Evolutionary conservation across 106 monocot genomes (phyloP).

Genomic region (Apostasia shenzhenica): DNA sequence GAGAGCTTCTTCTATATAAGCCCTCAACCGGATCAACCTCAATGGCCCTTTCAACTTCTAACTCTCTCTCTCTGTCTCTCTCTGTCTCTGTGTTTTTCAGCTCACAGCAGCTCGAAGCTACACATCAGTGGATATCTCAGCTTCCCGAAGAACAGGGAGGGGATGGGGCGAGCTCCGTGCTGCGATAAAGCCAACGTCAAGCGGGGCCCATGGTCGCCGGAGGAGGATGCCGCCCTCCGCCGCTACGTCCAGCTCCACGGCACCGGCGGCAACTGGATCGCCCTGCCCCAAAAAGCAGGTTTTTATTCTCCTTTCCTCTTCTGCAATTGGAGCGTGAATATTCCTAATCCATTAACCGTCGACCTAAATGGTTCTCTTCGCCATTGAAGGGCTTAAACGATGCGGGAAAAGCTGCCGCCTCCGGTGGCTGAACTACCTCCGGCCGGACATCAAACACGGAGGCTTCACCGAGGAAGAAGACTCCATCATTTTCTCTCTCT

Average conservation of each 20-base stretch:
- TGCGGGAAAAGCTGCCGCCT: slow-evolving; percentile 80
- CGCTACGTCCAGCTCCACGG: slow-evolving; percentile 23
- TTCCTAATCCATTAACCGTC: not conserved
- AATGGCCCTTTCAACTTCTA: no score
- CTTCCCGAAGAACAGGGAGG: no score
- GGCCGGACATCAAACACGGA: slow-evolving; percentile 68
- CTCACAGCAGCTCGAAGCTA: no score
- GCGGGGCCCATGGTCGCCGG: slow-evolving; percentile 50
- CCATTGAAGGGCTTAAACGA: slow-evolving; percentile 38
- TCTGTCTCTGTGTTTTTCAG: no score
- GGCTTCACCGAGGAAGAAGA: slow-evolving; percentile 68
- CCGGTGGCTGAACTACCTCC: slow-evolving; percentile 60
- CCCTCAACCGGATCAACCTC: no score
- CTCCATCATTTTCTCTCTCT: slow-evolving; percentile 53
- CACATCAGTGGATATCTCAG: no score
- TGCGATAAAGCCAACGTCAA: slow-evolving; percentile 49
- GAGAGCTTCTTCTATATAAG: no score
- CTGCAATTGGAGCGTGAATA: not conserved
- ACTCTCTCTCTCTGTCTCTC: no score
- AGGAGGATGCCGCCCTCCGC: slow-evolving; percentile 33
- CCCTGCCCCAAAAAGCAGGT: slow-evolving; percentile 36
- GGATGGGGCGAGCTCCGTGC: slow-evolving; percentile 49
- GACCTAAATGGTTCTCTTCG: not conserved
- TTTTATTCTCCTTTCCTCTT: not conserved
- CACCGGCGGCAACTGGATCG: slow-evolving; percentile 41